These are phyloP conservation scores for Leishmania aethiopica DNA, from an alignment of 208 protist genomes.

Conservation along the genomic window DNA sequence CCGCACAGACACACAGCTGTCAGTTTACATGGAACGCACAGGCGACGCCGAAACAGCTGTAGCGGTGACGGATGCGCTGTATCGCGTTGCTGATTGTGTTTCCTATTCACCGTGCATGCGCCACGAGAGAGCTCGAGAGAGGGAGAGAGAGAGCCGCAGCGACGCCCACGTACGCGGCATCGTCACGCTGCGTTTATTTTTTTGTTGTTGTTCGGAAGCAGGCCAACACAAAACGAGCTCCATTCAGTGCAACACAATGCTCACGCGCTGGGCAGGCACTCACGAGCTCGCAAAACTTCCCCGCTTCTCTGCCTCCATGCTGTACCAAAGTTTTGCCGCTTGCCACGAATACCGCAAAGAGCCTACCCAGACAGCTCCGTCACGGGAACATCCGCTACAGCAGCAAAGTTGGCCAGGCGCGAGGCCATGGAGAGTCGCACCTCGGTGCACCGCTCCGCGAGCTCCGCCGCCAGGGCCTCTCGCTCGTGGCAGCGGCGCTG, in stretches of 20 bases:
- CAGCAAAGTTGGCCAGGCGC: constrained; percentile 32
- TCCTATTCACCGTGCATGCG: background rate
- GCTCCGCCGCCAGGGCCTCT: constrained; percentile 35
- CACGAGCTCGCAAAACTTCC: no score
- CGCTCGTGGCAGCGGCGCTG: constrained; percentile 37
- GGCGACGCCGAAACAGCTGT: background rate
- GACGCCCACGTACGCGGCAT: background rate
- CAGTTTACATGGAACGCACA: background rate
- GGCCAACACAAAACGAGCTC: background rate
- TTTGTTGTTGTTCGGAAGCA: background rate
- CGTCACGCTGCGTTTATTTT: background rate
- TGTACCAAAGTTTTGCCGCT: background rate
- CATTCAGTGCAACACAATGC: background rate
- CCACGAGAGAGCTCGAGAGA: background rate
- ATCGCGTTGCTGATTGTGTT: background rate
- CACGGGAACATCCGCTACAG: constrained; percentile 23
- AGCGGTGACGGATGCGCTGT: background rate
- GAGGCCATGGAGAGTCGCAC: constrained; percentile 40
- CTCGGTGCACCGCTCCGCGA: constrained; percentile 34
- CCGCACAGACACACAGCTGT: background rate
- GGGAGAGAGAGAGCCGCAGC: background rate
- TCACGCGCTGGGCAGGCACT: background rate
- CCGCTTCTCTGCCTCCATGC: background rate
- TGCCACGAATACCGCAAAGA: background rate
- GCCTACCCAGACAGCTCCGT: constrained; percentile 23